Conservation (phyloP, 352 stramenopile species). For the Pythium periplocum region DNA sequence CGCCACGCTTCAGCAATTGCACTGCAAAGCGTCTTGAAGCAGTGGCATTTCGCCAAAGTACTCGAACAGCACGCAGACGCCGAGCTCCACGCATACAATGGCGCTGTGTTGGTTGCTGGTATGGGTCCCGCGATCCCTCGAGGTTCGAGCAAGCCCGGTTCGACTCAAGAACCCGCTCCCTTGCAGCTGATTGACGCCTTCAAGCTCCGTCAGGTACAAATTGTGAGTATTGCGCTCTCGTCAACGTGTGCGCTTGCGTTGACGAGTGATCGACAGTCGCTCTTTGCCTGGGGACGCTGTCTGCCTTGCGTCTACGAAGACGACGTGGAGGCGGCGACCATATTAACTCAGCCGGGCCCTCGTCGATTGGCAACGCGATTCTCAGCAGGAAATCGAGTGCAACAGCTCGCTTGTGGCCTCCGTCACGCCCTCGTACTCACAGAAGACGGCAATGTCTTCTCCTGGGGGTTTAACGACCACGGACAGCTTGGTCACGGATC, state of each 20-base stretch:
- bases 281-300: constrained; percentile 52
- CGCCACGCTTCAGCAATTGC: constrained; percentile 39
- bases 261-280: constrained; percentile 28
- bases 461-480: constrained; percentile 78
- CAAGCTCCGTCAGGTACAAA: constrained; percentile 31
- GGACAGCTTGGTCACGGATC: constrained; percentile 67
- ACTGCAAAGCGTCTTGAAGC: constrained; percentile 50
- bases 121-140: constrained; percentile 30
- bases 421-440: constrained; percentile 52
- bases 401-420: constrained; percentile 40
- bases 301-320: constrained; percentile 29
- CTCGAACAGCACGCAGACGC: constrained; percentile 48
- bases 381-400: constrained; percentile 12
- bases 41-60: constrained; percentile 36
- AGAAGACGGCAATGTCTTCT: constrained; percentile 50
- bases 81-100: constrained; percentile 49
- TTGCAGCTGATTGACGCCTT: constrained; percentile 43
- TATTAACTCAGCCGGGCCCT: constrained; percentile 18
- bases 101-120: constrained; percentile 45
- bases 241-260: constrained; percentile 43
- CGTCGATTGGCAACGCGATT: constrained; percentile 28
- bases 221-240: constrained; percentile 29
- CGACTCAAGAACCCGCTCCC: constrained; percentile 5
- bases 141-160: neutral
- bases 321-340: constrained; percentile 4